phyloP scores from a whole-genome alignment of 345 rosid genomes.

The Hibiscus mutabilis region DNA sequence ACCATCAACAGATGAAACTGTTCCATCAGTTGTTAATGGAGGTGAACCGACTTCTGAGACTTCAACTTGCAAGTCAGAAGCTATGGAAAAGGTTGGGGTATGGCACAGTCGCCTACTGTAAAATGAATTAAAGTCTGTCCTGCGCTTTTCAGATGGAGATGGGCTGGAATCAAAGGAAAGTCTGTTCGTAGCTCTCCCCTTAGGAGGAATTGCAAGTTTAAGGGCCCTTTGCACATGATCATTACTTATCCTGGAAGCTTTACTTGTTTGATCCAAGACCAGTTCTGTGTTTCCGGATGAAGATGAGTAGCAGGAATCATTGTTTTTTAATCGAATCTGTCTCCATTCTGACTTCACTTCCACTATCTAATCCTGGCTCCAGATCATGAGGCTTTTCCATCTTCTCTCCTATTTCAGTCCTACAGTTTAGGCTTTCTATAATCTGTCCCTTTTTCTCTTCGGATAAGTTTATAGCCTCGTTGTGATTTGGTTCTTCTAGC shows the following conservation, averaged over 20 bases:
- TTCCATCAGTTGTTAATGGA: constrained; percentile 44
- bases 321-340: constrained; percentile 29
- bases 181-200: constrained; percentile 19
- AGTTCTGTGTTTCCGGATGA: constrained; percentile 26
- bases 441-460: constrained; percentile 5
- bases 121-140: constrained; percentile 35
- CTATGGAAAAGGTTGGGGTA: constrained; percentile 55
- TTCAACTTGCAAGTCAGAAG: constrained; percentile 94
- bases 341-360: constrained; percentile 26
- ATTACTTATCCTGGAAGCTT: constrained; percentile 17
- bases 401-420: not conserved
- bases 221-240: constrained; percentile 23
- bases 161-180: constrained; percentile 32
- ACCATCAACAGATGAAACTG: constrained; percentile 46
- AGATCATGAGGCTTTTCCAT: not conserved
- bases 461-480: not conserved
- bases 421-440: constrained; percentile 1
- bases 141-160: constrained; percentile 27
- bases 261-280: constrained; percentile 17
- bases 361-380: constrained; percentile 21
- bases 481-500: constrained; percentile 19
- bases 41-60: constrained; percentile 84
- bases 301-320: constrained; percentile 21
- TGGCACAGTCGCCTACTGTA: constrained; percentile 35
- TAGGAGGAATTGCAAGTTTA: constrained; percentile 39